These are phyloP conservation scores for Coriolopsis trogii DNA, from an alignment of 1,284 basidiomycete species.

Conservation along the genomic window DNA sequence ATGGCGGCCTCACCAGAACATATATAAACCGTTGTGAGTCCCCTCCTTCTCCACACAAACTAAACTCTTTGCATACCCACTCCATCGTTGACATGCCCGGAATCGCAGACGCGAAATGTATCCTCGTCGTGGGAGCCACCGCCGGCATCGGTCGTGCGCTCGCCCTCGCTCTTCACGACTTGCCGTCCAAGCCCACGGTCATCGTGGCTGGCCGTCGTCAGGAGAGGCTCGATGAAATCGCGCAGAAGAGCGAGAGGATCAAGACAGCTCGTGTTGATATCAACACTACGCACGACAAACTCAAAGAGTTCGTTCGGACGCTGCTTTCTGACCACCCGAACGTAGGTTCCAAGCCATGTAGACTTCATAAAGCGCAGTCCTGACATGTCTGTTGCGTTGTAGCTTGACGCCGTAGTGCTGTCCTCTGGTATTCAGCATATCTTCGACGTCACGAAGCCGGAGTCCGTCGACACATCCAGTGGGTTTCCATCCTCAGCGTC, in stretches of 20 bases:
- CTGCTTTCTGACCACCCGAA: slow-evolving; percentile 49
- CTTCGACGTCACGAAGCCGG: slow-evolving; percentile 51
- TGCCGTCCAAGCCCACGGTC: slow-evolving; percentile 55
- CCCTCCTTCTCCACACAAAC: background rate
- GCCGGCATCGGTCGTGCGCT: slow-evolving; percentile 63
- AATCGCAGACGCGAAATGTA: slow-evolving; percentile 55
- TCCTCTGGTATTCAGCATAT: slow-evolving; percentile 59
- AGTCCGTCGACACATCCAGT: slow-evolving; percentile 51
- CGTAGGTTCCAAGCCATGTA: slow-evolving; percentile 36
- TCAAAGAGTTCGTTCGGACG: slow-evolving; percentile 45
- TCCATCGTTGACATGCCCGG: slow-evolving; percentile 36
- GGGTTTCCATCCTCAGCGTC: slow-evolving; percentile 12
- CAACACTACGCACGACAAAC: slow-evolving; percentile 37
- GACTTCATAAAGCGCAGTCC: background rate
- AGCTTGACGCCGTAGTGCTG: slow-evolving; percentile 55
- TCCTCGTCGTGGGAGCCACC: slow-evolving; percentile 65
- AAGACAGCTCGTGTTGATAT: slow-evolving; percentile 48
- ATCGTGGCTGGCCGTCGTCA: slow-evolving; percentile 58
- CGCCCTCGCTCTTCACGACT: slow-evolving; percentile 51
- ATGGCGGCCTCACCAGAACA: no score
- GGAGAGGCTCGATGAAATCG: slow-evolving; percentile 52
- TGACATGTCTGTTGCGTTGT: background rate
- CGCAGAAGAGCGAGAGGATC: slow-evolving; percentile 37
- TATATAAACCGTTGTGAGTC: slow-evolving; percentile 2
- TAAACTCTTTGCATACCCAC: background rate